Evolutionary conservation across 176 grass and related monocot species (phyloP).

Genomic region (Elymus sibiricus): DNA sequence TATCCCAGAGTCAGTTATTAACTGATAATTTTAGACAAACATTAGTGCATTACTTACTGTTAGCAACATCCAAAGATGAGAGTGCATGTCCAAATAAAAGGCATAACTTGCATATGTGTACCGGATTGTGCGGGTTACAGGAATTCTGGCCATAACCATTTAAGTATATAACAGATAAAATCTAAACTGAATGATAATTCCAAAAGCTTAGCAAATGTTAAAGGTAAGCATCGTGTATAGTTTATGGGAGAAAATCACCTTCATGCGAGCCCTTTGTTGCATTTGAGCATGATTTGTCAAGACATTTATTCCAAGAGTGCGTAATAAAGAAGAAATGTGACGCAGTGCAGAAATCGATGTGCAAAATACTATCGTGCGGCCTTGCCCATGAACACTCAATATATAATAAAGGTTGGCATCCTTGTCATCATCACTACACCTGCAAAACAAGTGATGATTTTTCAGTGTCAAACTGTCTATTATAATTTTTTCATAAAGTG

Average conservation of each 20-base stretch:
- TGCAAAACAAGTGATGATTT: slow-evolving; percentile 35
- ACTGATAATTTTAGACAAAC: not conserved
- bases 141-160: slow-evolving; percentile 18
- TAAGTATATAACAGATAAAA: not conserved
- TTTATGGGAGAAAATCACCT: slow-evolving; percentile 46
- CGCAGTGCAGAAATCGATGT: slow-evolving; percentile 92
- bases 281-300: slow-evolving; percentile 97
- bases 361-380: slow-evolving; percentile 86
- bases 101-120: not conserved
- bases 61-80: not conserved
- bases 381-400: slow-evolving; percentile 89
- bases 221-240: not conserved
- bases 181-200: not conserved
- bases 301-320: slow-evolving; percentile 57
- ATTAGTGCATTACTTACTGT: not conserved
- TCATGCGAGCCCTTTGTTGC: slow-evolving; percentile 98
- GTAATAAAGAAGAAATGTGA: slow-evolving; percentile 71
- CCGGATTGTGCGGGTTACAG: not conserved
- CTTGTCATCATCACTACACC: slow-evolving; percentile 88
- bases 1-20: not conserved
- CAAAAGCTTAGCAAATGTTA: not conserved
- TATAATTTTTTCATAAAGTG: not conserved
- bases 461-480: not conserved
- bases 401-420: slow-evolving; percentile 94
- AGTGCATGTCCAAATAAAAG: not conserved